Evolutionary conservation across 257 asterid genomes (phyloP).

Genomic region (Nicotiana undulata): DNA sequence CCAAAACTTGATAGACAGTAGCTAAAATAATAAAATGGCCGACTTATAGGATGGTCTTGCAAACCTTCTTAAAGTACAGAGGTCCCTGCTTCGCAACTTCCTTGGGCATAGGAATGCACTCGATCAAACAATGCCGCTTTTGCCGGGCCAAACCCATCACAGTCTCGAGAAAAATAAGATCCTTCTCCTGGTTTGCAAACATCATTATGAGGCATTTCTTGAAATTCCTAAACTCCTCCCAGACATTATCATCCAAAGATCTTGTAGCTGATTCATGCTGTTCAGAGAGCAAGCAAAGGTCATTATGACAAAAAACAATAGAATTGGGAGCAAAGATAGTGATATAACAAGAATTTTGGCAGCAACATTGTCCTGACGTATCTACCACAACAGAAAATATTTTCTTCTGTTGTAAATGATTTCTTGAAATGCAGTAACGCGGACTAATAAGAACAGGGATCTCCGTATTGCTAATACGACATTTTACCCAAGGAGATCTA

Average conservation of each 20-base stretch:
- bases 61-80: conserved; percentile 87
- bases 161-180: conserved; percentile 75
- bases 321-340: neutral
- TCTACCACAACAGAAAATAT: neutral
- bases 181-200: conserved; percentile 83
- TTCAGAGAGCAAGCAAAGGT: conserved; percentile 8
- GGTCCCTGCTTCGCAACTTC: conserved; percentile 87
- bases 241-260: conserved; percentile 74
- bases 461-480: neutral
- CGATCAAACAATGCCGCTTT: conserved; percentile 83
- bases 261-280: conserved; percentile 94
- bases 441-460: neutral
- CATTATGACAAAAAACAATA: neutral
- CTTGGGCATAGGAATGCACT: conserved; percentile 81
- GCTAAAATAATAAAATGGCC: neutral
- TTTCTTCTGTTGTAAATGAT: neutral
- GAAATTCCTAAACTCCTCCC: conserved; percentile 93
- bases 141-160: conserved; percentile 76
- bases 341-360: neutral
- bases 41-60: neutral
- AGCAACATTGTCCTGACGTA: neutral
- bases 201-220: conserved; percentile 97
- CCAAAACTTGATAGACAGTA: neutral
- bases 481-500: neutral
- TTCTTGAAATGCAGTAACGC: neutral